Conservation (phyloP, 225 moss, liverwort and hornwort species). For the Bryoerythrophyllum caledonicum region DNA sequence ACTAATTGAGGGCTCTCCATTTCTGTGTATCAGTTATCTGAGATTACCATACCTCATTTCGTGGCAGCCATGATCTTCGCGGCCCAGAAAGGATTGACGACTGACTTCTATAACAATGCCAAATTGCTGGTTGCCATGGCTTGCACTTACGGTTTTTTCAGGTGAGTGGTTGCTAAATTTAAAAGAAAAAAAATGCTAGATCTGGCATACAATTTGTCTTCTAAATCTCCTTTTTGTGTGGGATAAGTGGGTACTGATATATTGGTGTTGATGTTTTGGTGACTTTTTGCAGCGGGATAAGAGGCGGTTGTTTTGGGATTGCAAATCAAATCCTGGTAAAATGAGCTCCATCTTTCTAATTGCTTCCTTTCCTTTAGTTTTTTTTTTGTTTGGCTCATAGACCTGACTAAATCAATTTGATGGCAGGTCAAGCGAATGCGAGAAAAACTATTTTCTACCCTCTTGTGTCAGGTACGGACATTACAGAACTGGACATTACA, state of each 20-base stretch:
- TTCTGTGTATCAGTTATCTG: constrained; percentile 74
- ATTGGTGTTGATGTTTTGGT: constrained; percentile 6
- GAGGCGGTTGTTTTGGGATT: constrained; percentile 94
- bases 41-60: constrained; percentile 98
- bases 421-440: constrained; percentile 93
- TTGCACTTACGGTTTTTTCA: constrained; percentile 94
- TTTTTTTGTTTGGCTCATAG: not conserved
- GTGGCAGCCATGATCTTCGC: constrained; percentile 98
- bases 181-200: no score
- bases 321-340: constrained; percentile 95
- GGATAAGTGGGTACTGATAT: constrained; percentile 6
- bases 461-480: constrained; percentile 88
- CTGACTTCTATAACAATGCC: constrained; percentile 75
- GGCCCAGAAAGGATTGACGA: constrained; percentile 71
- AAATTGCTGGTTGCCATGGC: constrained; percentile 76
- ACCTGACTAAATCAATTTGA: constrained; percentile 20
- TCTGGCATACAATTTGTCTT: no score
- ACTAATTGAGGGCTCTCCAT: not conserved
- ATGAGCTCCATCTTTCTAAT: constrained; percentile 1
- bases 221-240: not conserved
- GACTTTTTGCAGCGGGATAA: constrained; percentile 73
- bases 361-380: constrained; percentile 12
- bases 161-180: constrained; percentile 29
- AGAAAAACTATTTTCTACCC: constrained; percentile 71
- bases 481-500: constrained; percentile 9